Conservation (phyloP, 805 yeast species). For the Saturnispora ahearnii region DNA sequence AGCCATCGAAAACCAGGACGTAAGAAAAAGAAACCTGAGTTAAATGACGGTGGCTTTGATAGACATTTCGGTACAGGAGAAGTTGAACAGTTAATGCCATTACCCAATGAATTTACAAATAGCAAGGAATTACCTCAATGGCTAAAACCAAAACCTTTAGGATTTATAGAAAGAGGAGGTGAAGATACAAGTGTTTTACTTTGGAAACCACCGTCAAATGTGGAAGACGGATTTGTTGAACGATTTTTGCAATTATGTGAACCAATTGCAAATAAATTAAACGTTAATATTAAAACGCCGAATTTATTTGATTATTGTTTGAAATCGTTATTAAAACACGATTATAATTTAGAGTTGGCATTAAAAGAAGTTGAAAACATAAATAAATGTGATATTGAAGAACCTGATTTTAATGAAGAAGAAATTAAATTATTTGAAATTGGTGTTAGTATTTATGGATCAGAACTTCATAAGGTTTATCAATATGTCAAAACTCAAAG, state of each 20-base stretch:
- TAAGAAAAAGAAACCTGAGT: slow-evolving; percentile 16
- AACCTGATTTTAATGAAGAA: slow-evolving; percentile 62
- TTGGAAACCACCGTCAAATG: slow-evolving; percentile 45
- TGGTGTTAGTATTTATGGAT: slow-evolving; percentile 64
- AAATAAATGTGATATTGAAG: slow-evolving; percentile 53
- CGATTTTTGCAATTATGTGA: slow-evolving; percentile 46
- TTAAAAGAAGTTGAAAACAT: slow-evolving; percentile 35
- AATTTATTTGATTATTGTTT: slow-evolving; percentile 75
- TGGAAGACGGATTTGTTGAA: slow-evolving; percentile 29
- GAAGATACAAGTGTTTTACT: slow-evolving; percentile 54
- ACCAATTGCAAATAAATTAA: slow-evolving; percentile 47
- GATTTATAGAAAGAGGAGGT: slow-evolving; percentile 78
- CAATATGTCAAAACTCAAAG: slow-evolving; percentile 68
- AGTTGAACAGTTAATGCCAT: slow-evolving; percentile 9
- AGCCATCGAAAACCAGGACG: slow-evolving; percentile 17
- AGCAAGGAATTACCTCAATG: slow-evolving; percentile 55
- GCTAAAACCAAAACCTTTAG: slow-evolving; percentile 72
- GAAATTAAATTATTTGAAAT: slow-evolving; percentile 66
- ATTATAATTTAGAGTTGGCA: slow-evolving; percentile 47
- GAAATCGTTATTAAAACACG: slow-evolving; percentile 40
- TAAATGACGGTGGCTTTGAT: slow-evolving; percentile 15
- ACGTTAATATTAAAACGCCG: slow-evolving; percentile 55
- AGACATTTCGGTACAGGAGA: slow-evolving; percentile 7
- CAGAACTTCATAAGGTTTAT: slow-evolving; percentile 67
- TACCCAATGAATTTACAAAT: slow-evolving; percentile 38